Evolutionary conservation across 2,329 filamentous ascomycete genomes (phyloP), one percentile per base, ranked within the genome.

Genomic region (Dactylellina haptotyla): DNA sequence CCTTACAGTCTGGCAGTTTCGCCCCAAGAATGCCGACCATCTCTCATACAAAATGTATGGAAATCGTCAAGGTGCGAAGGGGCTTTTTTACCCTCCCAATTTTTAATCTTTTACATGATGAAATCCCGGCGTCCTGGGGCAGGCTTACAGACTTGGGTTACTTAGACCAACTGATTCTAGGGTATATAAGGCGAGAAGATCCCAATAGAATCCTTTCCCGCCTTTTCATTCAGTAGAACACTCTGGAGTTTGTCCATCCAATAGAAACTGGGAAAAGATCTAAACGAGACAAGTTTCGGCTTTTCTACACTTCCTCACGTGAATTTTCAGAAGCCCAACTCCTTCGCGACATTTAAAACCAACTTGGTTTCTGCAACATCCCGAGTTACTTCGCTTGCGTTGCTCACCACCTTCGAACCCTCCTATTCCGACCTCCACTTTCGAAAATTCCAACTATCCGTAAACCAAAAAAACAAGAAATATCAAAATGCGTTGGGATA

Each of bases 401-500:
- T 65, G 62, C 25, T 53, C 12, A 16, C 39, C 10, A 53, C 30
- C 28, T 16, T 41, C 14, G 12, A 10, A 8, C 48, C 16, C 53
- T 25, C 23, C 8, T 14, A 28, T 46, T 46, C 34, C 39, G 50
- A 59, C 51, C 54, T 73, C 30, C 34, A 30, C 14, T 57, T 58
- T 23, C 46, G 18, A 63, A 57, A 16, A 14, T n/a, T 26, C n/a
- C 20, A 16, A 53, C 28, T 14, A 30, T 30, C 18, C 14, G n/a
- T 32, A 23, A 12, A 39, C 5, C 39, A 10, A 10, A 20, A 23
- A 50, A 56, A 32, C 45, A 65, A 23, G 37, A 48, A 34, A 54
- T 54, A 50, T 30, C 28, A 76, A 75, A 54, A 78, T 78, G 77
- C 77, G 77, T 50, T 78, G 77, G 77, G 77, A 78, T 63, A 76